phyloP scores from a whole-genome alignment of 2,329 filamentous ascomycete genomes.

The Nemania sp. region DNA sequence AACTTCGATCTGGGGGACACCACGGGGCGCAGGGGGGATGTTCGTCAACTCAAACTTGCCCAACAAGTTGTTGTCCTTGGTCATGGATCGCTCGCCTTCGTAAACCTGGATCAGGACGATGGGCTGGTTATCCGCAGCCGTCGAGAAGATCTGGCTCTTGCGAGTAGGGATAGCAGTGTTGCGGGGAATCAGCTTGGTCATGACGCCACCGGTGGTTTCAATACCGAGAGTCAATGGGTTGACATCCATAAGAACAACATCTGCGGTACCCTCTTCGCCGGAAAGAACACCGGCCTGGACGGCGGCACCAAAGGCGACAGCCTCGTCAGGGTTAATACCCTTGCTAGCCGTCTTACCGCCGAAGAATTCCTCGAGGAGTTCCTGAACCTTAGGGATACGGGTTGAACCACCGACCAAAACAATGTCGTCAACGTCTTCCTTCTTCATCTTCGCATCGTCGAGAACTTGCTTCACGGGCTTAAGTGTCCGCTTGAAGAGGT shows the following conservation, averaged over 20 bases:
- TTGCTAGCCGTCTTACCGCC: conserved; percentile 95
- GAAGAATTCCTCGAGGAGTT: conserved; percentile 95
- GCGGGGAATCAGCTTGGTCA: conserved; percentile 94
- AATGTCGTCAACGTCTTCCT: conserved; percentile 92
- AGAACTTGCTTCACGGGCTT: conserved; percentile 99
- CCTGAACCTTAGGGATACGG: conserved; percentile 97
- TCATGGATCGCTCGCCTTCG: conserved; percentile 91
- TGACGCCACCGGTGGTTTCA: conserved; percentile 95
- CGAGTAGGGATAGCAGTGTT: conserved; percentile 94
- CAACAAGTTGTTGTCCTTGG: conserved; percentile 95
- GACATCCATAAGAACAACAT: conserved; percentile 93
- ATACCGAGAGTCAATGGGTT: conserved; percentile 97
- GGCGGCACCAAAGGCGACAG: conserved; percentile 95
- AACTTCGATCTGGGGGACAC: conserved; percentile 97
- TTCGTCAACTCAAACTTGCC: conserved; percentile 98
- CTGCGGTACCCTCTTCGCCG: conserved; percentile 79
- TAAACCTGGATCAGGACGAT: conserved; percentile 94
- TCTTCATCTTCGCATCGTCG: conserved; percentile 97
- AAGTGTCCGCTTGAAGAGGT: conserved; percentile 98
- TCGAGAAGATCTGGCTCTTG: conserved; percentile 98
- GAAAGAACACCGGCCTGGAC: conserved; percentile 96
- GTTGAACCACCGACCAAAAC: conserved; percentile 98
- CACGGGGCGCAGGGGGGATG: conserved; percentile 92
- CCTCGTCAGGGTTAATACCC: conserved; percentile 99
- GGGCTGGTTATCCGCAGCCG: conserved; percentile 94